phyloP scores from a whole-genome alignment of 495 filamentous ascomycete species.

The Penicillium manginii region DNA sequence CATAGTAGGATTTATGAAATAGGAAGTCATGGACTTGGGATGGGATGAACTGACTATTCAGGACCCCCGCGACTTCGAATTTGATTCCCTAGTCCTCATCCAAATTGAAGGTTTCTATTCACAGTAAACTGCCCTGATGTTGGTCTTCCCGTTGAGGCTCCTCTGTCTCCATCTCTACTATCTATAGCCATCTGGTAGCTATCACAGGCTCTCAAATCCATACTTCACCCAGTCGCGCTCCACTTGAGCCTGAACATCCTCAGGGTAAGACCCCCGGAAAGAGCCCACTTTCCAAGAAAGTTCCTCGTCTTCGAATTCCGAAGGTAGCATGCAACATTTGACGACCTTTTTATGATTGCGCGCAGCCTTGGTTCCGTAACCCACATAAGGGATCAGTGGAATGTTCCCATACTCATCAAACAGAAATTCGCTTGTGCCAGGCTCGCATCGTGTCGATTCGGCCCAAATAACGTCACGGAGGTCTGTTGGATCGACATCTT shows the following conservation, averaged over 20 bases:
- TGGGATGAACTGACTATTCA: too few species aligned
- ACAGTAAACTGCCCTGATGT: too few species aligned
- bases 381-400: constrained; percentile 36
- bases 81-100: too few species aligned
- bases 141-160: too few species aligned
- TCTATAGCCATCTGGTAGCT: background rate
- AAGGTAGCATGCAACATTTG: constrained; percentile 21
- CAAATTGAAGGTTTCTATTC: too few species aligned
- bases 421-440: constrained; percentile 29
- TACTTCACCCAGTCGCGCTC: constrained; percentile 13
- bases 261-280: constrained; percentile 23
- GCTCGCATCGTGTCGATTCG: constrained; percentile 34
- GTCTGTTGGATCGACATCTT: constrained; percentile 33
- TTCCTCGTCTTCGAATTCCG: constrained; percentile 21
- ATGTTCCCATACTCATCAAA: constrained; percentile 32
- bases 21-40: too few species aligned
- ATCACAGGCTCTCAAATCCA: constrained; percentile 1
- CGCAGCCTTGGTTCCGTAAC: constrained; percentile 17
- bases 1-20: too few species aligned
- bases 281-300: constrained; percentile 19
- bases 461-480: constrained; percentile 37
- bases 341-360: constrained; percentile 22
- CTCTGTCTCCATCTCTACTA: too few species aligned
- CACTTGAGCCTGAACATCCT: constrained; percentile 17
- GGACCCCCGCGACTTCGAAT: too few species aligned